Evolutionary conservation across 1,284 basidiomycete genomes (phyloP).

Genomic region (Moniliella sp.): DNA sequence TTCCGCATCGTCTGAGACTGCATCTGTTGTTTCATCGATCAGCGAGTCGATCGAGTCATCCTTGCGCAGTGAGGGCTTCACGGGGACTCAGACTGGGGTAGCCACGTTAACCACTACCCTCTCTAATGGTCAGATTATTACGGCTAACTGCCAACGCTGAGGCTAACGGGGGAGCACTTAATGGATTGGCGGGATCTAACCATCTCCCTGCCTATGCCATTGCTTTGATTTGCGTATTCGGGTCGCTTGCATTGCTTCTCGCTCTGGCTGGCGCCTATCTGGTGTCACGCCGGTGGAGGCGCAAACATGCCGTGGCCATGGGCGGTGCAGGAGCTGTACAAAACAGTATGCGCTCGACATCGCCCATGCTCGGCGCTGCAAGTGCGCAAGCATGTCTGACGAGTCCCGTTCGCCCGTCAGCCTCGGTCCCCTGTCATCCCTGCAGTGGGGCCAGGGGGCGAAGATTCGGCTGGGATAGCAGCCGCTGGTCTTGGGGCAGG

Average conservation of each 20-base stretch:
- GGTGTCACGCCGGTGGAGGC: constrained; percentile 6
- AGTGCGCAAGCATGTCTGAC: background rate
- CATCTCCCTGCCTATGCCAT: constrained; percentile 17
- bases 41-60: constrained; percentile 12
- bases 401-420: background rate
- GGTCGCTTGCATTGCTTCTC: constrained; percentile 15
- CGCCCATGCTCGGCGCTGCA: constrained; percentile 15
- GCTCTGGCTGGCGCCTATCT: constrained; percentile 13
- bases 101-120: constrained; percentile 16
- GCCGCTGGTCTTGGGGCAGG: constrained; percentile 3
- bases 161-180: constrained; percentile 10
- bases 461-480: background rate
- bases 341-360: constrained; percentile 6
- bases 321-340: constrained; percentile 9
- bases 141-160: constrained; percentile 16
- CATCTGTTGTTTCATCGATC: constrained; percentile 8
- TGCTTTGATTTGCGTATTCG: constrained; percentile 20
- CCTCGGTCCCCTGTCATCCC: background rate
- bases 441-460: too few relatives aligned
- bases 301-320: background rate
- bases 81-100: constrained; percentile 16
- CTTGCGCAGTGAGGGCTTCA: constrained; percentile 9
- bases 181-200: constrained; percentile 5
- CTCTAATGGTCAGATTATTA: constrained; percentile 14
- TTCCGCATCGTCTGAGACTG: too few relatives aligned